Percentiles rank a stretch among this genome's conserved stretches.
Evolutionary conservation across 2,329 filamentous ascomycete genomes (phyloP).

Genomic region (Tolypocladium amazonense): DNA sequence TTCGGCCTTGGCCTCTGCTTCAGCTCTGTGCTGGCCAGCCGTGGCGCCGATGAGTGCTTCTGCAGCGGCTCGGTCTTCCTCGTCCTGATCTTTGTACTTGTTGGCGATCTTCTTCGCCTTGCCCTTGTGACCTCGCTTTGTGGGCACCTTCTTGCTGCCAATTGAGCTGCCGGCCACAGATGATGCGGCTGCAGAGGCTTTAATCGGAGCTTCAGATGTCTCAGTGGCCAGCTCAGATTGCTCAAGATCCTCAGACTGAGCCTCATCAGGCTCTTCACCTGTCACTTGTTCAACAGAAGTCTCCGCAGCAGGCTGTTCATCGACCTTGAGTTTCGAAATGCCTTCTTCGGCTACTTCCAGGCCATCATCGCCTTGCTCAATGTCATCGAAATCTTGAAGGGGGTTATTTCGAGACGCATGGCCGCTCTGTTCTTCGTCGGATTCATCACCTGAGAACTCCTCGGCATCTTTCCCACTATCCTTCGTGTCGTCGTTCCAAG

Average conservation of each 20-base stretch:
- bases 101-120: slow-evolving; percentile 80
- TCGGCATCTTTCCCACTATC: slow-evolving; percentile 15
- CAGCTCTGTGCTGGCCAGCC: slow-evolving; percentile 54
- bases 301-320: slow-evolving; percentile 6
- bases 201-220: slow-evolving; percentile 9
- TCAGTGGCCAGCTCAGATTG: slow-evolving; percentile 5
- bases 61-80: slow-evolving; percentile 78
- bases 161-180: slow-evolving; percentile 2
- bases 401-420: slow-evolving; percentile 24
- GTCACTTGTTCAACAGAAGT: slow-evolving; percentile 7
- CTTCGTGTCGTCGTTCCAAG: slow-evolving; percentile 12
- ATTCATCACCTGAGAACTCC: slow-evolving; percentile 18
- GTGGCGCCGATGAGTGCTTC: slow-evolving; percentile 77
- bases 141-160: slow-evolving; percentile 27
- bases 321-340: slow-evolving; percentile 12
- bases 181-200: slow-evolving; percentile 2
- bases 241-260: slow-evolving; percentile 6
- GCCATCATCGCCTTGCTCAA: slow-evolving; percentile 15
- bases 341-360: slow-evolving; percentile 14
- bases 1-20: slow-evolving; percentile 58
- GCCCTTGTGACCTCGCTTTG: slow-evolving; percentile 63
- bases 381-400: slow-evolving; percentile 18
- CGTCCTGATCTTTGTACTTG: slow-evolving; percentile 91
- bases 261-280: slow-evolving; percentile 13
- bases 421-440: slow-evolving; percentile 20